Conservation (phyloP, 192 early-diverging fungal species). For the Coemansia sp. region DNA sequence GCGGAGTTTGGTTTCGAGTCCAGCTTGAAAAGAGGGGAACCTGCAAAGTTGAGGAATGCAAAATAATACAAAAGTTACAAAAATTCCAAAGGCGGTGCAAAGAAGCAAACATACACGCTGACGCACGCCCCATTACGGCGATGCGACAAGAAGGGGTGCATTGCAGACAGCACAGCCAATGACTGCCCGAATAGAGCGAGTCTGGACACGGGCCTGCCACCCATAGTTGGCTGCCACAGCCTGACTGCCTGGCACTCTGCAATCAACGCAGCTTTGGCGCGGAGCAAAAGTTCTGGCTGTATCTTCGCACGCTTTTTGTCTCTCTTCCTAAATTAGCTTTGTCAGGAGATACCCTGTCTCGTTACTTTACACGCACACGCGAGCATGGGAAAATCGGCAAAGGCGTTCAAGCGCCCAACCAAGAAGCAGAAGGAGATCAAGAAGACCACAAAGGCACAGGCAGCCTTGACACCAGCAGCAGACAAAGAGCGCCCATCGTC, state of each 20-base stretch:
- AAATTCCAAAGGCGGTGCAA: background rate
- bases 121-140: background rate
- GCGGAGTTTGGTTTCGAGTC: background rate
- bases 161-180: background rate
- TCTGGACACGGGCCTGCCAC: slow-evolving; percentile 3
- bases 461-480: background rate
- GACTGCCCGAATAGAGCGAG: background rate
- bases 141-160: background rate
- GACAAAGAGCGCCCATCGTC: background rate
- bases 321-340: no score
- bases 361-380: background rate
- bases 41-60: background rate
- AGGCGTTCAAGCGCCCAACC: slow-evolving; percentile 66
- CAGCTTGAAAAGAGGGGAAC: background rate
- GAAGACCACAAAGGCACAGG: slow-evolving; percentile 13
- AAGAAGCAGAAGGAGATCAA: slow-evolving; percentile 63
- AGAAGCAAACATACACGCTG: background rate
- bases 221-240: background rate
- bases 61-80: background rate
- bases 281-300: background rate
- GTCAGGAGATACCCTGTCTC: no score
- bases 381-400: slow-evolving; percentile 68
- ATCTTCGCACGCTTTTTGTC: no score
- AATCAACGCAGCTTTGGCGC: background rate
- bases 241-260: no score